These are phyloP conservation scores for Penicillium fuscoglaucum DNA, from an alignment of 2,329 filamentous ascomycete genomes.

Conservation along the genomic window DNA sequence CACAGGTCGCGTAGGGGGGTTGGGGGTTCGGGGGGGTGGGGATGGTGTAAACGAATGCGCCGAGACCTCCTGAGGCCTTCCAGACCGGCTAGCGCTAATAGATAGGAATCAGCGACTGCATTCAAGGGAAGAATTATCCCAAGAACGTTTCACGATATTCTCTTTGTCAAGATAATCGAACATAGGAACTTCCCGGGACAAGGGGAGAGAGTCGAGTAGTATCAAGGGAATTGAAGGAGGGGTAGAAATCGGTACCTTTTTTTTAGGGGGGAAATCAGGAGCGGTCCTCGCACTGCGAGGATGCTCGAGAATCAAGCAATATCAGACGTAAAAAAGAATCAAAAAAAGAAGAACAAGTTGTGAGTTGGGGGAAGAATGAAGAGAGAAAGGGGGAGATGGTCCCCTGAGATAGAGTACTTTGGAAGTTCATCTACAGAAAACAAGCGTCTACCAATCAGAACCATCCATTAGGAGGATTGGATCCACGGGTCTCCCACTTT, in stretches of 20 bases:
- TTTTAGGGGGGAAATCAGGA: slow-evolving; percentile 4
- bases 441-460: slow-evolving; percentile 22
- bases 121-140: neutral
- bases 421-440: slow-evolving; percentile 26
- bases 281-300: slow-evolving; percentile 30
- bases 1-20: slow-evolving; percentile 1
- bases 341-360: neutral
- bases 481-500: neutral
- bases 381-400: slow-evolving; percentile 10
- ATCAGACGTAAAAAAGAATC: slow-evolving; percentile 5
- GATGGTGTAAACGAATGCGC: slow-evolving; percentile 22
- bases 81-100: slow-evolving; percentile 12
- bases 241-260: slow-evolving; percentile 11
- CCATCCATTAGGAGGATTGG: neutral
- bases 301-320: slow-evolving; percentile 16
- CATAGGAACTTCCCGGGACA: neutral
- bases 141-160: neutral
- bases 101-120: slow-evolving; percentile 10
- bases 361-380: slow-evolving; percentile 3
- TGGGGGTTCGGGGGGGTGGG: neutral
- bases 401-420: slow-evolving; percentile 13
- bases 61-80: slow-evolving; percentile 28
- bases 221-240: slow-evolving; percentile 8
- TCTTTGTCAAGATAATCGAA: neutral
- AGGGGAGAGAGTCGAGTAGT: neutral